Base-by-base conservation (phyloP, 1,139 yeast species). In the Taiozyma sp. region DNA sequence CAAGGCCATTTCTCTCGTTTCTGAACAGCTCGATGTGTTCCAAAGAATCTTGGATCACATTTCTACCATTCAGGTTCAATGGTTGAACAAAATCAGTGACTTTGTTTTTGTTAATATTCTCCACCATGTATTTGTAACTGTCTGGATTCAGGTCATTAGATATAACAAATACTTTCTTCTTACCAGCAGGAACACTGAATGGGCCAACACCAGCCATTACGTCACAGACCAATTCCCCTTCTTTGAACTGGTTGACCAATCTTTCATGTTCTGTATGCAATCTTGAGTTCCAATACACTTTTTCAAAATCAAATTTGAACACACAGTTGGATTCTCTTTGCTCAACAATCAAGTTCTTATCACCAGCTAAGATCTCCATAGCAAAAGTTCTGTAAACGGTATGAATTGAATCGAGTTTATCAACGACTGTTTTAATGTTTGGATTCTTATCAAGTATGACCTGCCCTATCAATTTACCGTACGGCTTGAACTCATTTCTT, bases 201-300 rank as follows among this genome's bases (percentile, higher is more conserved):
- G 99, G 99, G 0, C 99, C 99, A 2, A 95, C 99, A 39, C 99
- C 99, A 0, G 97, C 99, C 80, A 95, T 89, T 0, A 91, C 98
- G 72, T 95, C 99, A 58, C 91, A 90, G 0, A 95, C 89, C 2
- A 89, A 87, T 54, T 86, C 87, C 12, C 83, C 78, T 2, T 78
- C 73, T 55, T 78, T 64, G 65, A 95, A 92, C 38, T 70, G 63
- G 3, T 70, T 65, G 12, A 93, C 84, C 47, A 95, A 70, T 53
- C 98, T 74, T 49, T 84, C 95, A 68, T 95, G 99, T 64, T 95
- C 99, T 0, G 97, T 87, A 61, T 91, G 95, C 50, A 95, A 74
- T 59, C 99, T 79, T 14, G 98, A 90, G 69, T 95, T 95, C 99
- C 99, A 95, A 70, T 95, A 95, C 9, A 95, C 99, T 62, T 88